phyloP scores from a whole-genome alignment of 2,329 filamentous ascomycete species.

The Curvularia eragrostidis region DNA sequence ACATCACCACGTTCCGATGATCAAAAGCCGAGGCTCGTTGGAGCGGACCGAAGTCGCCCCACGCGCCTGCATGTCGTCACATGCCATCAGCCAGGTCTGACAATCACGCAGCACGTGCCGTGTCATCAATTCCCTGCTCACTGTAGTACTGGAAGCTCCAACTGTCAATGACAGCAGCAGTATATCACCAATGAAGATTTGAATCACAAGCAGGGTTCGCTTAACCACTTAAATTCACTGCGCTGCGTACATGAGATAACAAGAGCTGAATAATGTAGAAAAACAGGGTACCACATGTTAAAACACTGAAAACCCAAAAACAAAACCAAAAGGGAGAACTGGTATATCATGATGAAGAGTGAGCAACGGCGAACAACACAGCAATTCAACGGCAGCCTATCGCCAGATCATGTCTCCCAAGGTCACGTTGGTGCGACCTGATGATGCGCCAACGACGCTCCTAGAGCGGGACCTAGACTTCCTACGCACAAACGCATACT shows the following conservation, averaged over 20 bases:
- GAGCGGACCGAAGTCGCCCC: slow-evolving; percentile 19
- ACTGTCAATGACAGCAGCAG: background rate
- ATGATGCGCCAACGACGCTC: slow-evolving; percentile 39
- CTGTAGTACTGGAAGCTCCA: background rate
- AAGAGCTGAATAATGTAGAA: background rate
- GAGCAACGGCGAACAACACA: background rate
- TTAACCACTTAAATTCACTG: background rate
- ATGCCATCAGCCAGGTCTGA: slow-evolving; percentile 5
- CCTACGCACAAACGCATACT: slow-evolving; percentile 56
- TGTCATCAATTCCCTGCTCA: background rate
- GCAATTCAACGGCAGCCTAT: slow-evolving; percentile 8
- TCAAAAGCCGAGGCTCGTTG: slow-evolving; percentile 32
- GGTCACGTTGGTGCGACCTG: slow-evolving; percentile 37
- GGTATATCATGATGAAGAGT: slow-evolving; percentile 7
- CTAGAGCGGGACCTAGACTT: slow-evolving; percentile 41
- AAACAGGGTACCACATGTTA: background rate
- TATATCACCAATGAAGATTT: slow-evolving; percentile 12
- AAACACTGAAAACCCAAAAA: background rate
- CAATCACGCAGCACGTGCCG: slow-evolving; percentile 4
- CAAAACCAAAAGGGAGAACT: slow-evolving; percentile 3
- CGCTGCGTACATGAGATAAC: background rate
- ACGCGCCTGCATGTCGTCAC: slow-evolving; percentile 11
- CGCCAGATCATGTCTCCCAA: slow-evolving; percentile 45
- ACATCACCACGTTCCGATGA: slow-evolving; percentile 7
- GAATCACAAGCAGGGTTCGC: background rate